Evolutionary conservation across 2,329 filamentous ascomycete species (phyloP), one percentile per base, ranked within the genome.

Genomic region (Aspergillus calidoustus): DNA sequence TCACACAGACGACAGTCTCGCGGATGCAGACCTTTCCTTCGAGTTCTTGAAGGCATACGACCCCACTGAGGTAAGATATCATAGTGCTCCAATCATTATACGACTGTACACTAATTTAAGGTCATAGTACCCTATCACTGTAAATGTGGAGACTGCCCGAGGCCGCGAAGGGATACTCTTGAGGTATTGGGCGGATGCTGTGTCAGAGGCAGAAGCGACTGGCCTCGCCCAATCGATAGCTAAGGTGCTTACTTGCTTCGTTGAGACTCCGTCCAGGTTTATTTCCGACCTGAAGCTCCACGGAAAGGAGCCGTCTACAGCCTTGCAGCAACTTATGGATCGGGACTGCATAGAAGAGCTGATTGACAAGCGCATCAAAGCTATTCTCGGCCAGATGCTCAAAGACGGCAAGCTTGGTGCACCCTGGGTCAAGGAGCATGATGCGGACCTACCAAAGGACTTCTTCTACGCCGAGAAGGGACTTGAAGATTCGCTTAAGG

Each of bases 141-240:
- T 79, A 4, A 78, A 79, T 49, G 74, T 77, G 1, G 75, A 77
- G 41, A 79, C 76, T 13, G 72, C 72, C 4, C 72, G 72, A 19
- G 71, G 71, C 4, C 64, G 69, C 19, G 74, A 79, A 59, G 76
- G 74, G 0, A 71, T 80, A 28, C 60, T 78, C 50, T 66, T 80
- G 43, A 71, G 76, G 57, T 80, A 79, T 66, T 79, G 77, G 77
- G 72, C 71, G 43, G 71, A 80, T 63, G 62, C 69, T 62, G 62
- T 80, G 60, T 76, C 76, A 60, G 71, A 78, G 63, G 54, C 64
- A 2, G 69, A 77, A 59, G 77, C 72, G 0, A 68, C 76, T 13
- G 55, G 59, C 7, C 61, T 79, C 8, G 69, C 73, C 13, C 63
- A 71, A 28, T 64, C 69, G 3, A 72, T 79, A 54, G 71, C 74